phyloP scores from a whole-genome alignment of 257 asterid genomes.

The Ilex asprella region DNA sequence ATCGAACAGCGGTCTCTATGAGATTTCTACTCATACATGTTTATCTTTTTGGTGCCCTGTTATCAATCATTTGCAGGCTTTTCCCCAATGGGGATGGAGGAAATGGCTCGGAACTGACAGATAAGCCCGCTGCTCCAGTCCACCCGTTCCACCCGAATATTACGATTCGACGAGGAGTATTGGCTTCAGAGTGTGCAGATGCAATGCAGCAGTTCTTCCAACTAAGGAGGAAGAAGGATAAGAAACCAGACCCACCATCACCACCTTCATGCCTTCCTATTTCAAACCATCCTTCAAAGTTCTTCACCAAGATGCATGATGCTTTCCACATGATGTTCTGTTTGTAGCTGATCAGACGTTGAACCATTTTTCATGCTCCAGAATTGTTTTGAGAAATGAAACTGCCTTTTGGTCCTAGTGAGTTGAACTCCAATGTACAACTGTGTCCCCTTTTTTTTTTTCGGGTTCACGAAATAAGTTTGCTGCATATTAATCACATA shows the following conservation, averaged over 20 bases:
- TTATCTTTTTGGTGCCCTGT: neutral
- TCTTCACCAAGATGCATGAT: conserved; percentile 61
- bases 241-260: conserved; percentile 37
- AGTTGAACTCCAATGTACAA: conserved; percentile 9
- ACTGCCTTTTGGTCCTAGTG: no score
- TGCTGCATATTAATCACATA: no score
- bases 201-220: conserved; percentile 87
- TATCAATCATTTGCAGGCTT: conserved; percentile 45
- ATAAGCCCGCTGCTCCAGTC: conserved; percentile 70
- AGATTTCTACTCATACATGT: neutral
- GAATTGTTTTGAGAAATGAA: neutral
- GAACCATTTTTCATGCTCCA: neutral
- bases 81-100: conserved; percentile 67
- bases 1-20: no score
- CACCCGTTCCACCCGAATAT: conserved; percentile 97
- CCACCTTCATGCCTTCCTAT: conserved; percentile 61
- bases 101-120: conserved; percentile 38
- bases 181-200: conserved; percentile 82
- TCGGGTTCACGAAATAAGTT: no score
- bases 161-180: conserved; percentile 58
- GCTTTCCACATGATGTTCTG: conserved; percentile 63
- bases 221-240: conserved; percentile 62
- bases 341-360: conserved; percentile 18
- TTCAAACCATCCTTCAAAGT: conserved; percentile 47
- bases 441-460: neutral